Evolutionary conservation across 148 eudicot species (phyloP).

Genomic region (Bassia scoparia): DNA sequence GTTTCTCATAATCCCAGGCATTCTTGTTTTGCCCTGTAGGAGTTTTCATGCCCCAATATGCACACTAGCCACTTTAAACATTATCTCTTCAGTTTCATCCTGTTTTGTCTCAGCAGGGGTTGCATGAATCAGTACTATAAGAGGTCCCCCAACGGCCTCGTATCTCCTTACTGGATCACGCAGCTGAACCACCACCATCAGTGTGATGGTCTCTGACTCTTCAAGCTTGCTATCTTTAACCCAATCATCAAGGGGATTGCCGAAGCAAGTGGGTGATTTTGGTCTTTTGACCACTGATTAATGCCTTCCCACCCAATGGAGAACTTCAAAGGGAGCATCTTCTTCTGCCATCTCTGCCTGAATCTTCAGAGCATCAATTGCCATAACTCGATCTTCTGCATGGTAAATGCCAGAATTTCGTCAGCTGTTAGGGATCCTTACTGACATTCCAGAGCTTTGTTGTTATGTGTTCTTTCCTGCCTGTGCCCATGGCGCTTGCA

Average conservation of each 20-base stretch:
- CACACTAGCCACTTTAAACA: slow-evolving; percentile 56
- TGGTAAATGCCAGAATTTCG: slow-evolving; percentile 60
- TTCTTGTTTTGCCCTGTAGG: slow-evolving; percentile 46
- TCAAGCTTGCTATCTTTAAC: slow-evolving; percentile 26
- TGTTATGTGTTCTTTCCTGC: slow-evolving; percentile 76
- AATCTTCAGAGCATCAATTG: slow-evolving; percentile 72
- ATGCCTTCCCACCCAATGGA: slow-evolving; percentile 41
- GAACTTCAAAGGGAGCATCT: slow-evolving; percentile 88
- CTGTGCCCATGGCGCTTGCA: slow-evolving; percentile 57
- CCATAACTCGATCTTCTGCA: slow-evolving; percentile 87
- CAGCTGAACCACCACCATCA: slow-evolving; percentile 51
- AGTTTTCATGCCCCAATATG: slow-evolving; percentile 77
- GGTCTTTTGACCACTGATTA: slow-evolving; percentile 14
- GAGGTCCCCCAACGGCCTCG: slow-evolving; percentile 86
- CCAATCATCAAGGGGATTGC: slow-evolving; percentile 80
- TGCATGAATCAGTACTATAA: slow-evolving; percentile 58
- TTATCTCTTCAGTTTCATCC: slow-evolving; percentile 33
- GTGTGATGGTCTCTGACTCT: slow-evolving; percentile 29
- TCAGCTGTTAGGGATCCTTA: slow-evolving; percentile 58
- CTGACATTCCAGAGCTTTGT: slow-evolving; percentile 86
- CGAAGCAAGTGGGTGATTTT: slow-evolving; percentile 41
- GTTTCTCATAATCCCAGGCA: slow-evolving; percentile 82
- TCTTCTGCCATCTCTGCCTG: slow-evolving; percentile 77
- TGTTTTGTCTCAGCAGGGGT: slow-evolving; percentile 24
- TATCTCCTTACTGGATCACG: slow-evolving; percentile 82